phyloP scores from a whole-genome alignment of 495 filamentous ascomycete genomes.

The Xylaria acuta region DNA sequence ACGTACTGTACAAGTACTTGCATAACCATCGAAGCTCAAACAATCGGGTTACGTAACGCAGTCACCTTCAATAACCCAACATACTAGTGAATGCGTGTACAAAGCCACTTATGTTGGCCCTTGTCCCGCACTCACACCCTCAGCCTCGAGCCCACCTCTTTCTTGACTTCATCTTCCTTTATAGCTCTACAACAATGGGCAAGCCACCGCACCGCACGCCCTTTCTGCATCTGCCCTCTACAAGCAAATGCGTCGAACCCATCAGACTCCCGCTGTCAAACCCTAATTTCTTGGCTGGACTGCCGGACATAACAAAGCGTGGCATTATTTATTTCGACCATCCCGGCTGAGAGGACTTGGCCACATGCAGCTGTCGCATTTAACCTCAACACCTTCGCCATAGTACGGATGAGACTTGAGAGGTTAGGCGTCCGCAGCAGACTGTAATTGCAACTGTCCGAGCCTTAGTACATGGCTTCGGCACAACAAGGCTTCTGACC shows the following conservation, averaged over 20 bases:
- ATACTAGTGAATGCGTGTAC: neutral
- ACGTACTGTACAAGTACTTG: no score
- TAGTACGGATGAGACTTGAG: neutral
- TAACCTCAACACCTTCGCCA: neutral
- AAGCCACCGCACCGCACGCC: neutral
- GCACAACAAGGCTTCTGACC: neutral
- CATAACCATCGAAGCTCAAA: neutral
- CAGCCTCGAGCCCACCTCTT: neutral
- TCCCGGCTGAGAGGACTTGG: conserved; percentile 2
- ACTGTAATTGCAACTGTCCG: neutral
- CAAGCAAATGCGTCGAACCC: neutral
- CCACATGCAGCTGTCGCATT: neutral
- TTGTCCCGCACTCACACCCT: neutral
- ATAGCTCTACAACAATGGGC: conserved; percentile 18
- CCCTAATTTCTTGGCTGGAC: neutral
- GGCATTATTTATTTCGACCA: conserved; percentile 2
- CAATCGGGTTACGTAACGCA: neutral
- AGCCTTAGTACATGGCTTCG: neutral
- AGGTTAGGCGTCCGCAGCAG: neutral
- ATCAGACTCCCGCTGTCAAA: neutral
- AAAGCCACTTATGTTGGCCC: neutral
- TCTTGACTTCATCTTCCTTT: conserved; percentile 10
- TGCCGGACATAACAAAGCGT: neutral
- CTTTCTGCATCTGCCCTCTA: neutral
- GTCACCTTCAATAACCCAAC: no score